phyloP scores from a whole-genome alignment of 768 basidiomycete species.

The Hemileccinum impolitum region DNA sequence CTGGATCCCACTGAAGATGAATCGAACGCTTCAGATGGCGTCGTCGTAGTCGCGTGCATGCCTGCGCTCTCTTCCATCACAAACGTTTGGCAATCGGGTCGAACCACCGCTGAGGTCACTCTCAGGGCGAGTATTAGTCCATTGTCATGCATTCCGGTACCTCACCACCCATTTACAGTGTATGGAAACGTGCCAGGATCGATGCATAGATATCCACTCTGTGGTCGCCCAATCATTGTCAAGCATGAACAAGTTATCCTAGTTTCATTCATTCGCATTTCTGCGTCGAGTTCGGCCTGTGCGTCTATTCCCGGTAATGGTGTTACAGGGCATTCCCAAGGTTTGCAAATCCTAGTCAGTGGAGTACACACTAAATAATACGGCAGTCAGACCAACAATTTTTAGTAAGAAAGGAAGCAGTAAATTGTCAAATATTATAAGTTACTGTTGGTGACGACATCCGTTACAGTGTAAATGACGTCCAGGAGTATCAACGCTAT shows the following conservation, averaged over 20 bases:
- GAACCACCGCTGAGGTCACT: constrained; percentile 50
- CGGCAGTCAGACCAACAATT: background rate
- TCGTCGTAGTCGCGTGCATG: constrained; percentile 79
- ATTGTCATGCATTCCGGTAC: background rate
- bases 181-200: constrained; percentile 64
- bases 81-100: constrained; percentile 83
- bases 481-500: constrained; percentile 6
- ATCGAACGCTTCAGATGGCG: constrained; percentile 50
- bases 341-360: too few relatives aligned
- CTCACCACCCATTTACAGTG: constrained; percentile 43
- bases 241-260: constrained; percentile 11
- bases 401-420: background rate
- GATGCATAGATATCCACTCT: constrained; percentile 72
- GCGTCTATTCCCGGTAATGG: background rate
- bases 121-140: constrained; percentile 49
- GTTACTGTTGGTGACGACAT: constrained; percentile 11
- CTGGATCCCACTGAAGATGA: constrained; percentile 82
- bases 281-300: background rate
- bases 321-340: background rate
- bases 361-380: too few relatives aligned
- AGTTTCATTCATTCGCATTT: background rate
- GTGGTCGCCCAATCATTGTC: constrained; percentile 71
- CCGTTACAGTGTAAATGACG: background rate
- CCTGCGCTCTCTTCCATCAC: constrained; percentile 85
- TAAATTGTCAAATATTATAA: constrained; percentile 20